Evolutionary conservation across 108 stramenopile species (phyloP).

Genomic region (Nannochloropsis gaditana): DNA sequence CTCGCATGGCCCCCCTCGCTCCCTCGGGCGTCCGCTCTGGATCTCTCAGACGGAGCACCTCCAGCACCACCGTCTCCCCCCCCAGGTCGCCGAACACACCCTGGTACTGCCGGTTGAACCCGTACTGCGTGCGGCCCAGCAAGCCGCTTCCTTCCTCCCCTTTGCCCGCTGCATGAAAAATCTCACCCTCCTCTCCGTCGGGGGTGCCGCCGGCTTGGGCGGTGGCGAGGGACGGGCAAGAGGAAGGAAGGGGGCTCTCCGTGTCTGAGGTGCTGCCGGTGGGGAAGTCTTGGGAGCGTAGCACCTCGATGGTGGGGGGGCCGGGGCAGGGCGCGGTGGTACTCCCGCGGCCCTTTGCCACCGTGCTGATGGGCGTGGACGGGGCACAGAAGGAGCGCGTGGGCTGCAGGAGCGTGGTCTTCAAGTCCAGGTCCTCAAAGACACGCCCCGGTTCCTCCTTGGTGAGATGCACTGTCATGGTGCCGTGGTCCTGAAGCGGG

Average conservation of each 20-base stretch:
- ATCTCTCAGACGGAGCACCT: slow-evolving; percentile 69
- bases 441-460: slow-evolving; percentile 47
- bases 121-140: slow-evolving; percentile 55
- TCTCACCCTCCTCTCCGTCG: no score
- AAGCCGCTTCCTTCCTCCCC: slow-evolving; percentile 43
- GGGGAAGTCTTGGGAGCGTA: neutral
- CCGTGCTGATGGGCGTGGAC: neutral
- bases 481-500: slow-evolving; percentile 54
- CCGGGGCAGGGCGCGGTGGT: neutral
- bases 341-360: neutral
- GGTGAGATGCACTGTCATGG: slow-evolving; percentile 50
- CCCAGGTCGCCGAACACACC: slow-evolving; percentile 69
- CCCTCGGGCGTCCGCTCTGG: slow-evolving; percentile 52
- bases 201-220: no score
- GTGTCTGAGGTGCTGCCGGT: neutral
- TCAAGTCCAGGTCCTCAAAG: slow-evolving; percentile 52
- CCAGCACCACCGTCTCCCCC: slow-evolving; percentile 63
- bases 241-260: neutral
- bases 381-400: slow-evolving; percentile 26
- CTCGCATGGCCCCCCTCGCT: slow-evolving; percentile 56
- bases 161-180: neutral
- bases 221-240: neutral
- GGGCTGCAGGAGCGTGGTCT: slow-evolving; percentile 45
- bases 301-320: neutral
- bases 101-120: slow-evolving; percentile 62